phyloP scores from a whole-genome alignment of 352 stramenopile genomes.

The Phytophthora pluvialis region DNA sequence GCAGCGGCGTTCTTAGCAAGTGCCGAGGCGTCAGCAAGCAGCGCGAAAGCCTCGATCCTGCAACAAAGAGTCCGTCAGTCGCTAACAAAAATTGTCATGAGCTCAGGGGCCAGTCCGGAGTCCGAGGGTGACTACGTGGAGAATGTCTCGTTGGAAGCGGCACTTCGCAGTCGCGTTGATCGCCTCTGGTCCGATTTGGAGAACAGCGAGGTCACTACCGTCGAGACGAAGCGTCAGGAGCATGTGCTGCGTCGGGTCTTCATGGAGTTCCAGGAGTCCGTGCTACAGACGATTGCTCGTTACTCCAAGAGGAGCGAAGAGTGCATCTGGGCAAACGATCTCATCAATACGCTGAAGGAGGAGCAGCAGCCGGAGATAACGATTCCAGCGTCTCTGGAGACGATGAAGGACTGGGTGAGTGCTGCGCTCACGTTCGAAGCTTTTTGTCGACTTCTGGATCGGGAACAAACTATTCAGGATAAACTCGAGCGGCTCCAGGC shows the following conservation, averaged over 20 bases:
- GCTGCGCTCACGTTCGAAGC: constrained; percentile 32
- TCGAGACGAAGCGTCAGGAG: constrained; percentile 31
- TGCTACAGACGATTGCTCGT: constrained; percentile 37
- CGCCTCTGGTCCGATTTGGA: constrained; percentile 39
- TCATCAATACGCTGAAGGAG: constrained; percentile 9
- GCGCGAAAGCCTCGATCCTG: constrained; percentile 13
- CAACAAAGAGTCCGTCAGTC: constrained; percentile 33
- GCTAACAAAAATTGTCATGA: constrained; percentile 23
- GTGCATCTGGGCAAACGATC: constrained; percentile 33
- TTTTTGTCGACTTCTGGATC: constrained; percentile 37
- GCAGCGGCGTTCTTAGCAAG: constrained; percentile 19
- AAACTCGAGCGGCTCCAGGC: constrained; percentile 40
- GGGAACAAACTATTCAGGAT: constrained; percentile 33
- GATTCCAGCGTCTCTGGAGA: constrained; percentile 28
- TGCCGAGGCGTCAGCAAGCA: not conserved
- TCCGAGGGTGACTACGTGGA: constrained; percentile 4
- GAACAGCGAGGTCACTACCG: constrained; percentile 28
- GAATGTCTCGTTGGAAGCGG: constrained; percentile 30
- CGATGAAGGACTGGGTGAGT: constrained; percentile 37
- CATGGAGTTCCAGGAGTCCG: constrained; percentile 31
- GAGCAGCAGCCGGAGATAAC: constrained; percentile 1
- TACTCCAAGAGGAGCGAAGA: constrained; percentile 41
- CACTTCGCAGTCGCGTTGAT: constrained; percentile 28
- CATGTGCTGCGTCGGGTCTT: constrained; percentile 30
- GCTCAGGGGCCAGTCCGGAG: constrained; percentile 4